Evolutionary conservation across 331 rosid genomes (phyloP), one percentile per base, ranked within the genome.

Genomic region (Arachis monticola): DNA sequence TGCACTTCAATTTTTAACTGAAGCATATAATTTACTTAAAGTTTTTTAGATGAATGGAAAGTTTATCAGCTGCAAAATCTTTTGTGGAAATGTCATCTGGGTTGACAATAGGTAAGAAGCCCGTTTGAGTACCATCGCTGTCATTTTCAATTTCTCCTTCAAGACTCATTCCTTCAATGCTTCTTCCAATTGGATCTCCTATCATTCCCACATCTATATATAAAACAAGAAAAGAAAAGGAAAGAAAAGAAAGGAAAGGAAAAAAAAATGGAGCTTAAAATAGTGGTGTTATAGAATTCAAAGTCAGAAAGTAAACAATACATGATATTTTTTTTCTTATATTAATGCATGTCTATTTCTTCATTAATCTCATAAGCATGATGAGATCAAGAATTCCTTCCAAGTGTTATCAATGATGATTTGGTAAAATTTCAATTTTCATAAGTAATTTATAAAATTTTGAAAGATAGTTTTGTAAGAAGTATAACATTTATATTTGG

Each of bases 101-200:
- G 7, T 22, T 83, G 10, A 78, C 31, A 32, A 83, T 56, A 3
- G 91, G 92, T 32, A 88, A 74, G 73, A 66, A 48, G 2, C 84
- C 93, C 1, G 76, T 62, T 84, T 84, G 92, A 69, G 93, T 88
- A 6, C 94, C 89, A 7, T 88, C 92, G 4, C 85, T 79, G 10
- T 90, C 95, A 35, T 58, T 82, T 47, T 93, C 96, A 32, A 93
- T 60, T 70, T 90, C 96, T 17, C 96, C 95, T 32, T 90, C 97
- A 8, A 93, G 60, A 8, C 80, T 89, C 60, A 89, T 64, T 64
- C 90, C 90, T 74, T 80, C 90, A 9, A 90, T 79, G 59, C 80
- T 77, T 48, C 79, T 76, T 64, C 78, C 74, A 10, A 64, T 2
- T 0, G 76, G 72, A 70, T 81, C 90, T 65, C 69, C 86, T 22